These are phyloP conservation scores for Apophysomyces variabilis DNA, from an alignment of 371 early-diverging fungal species.

Conservation along the genomic window DNA sequence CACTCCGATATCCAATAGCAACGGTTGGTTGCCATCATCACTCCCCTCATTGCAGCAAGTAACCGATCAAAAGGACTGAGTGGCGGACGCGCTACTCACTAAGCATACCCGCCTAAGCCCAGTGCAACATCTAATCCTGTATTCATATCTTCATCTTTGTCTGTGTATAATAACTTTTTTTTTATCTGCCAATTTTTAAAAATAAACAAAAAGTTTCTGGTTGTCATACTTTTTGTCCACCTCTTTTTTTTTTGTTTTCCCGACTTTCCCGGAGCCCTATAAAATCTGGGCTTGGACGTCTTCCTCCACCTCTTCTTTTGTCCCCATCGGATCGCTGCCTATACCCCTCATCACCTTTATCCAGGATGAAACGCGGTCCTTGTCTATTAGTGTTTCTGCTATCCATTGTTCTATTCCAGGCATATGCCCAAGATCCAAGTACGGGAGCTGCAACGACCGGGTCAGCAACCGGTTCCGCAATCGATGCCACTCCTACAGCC, in stretches of 20 bases:
- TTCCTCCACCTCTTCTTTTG: background rate
- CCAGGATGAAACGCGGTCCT: constrained; percentile 7
- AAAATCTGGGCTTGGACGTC: constrained; percentile 6
- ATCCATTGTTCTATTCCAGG: background rate
- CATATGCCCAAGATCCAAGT: constrained; percentile 1
- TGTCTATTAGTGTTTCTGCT: background rate
- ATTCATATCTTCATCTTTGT: too few species aligned
- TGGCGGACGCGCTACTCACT: too few species aligned
- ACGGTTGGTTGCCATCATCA: too few species aligned
- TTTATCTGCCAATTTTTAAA: too few species aligned
- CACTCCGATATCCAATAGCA: too few species aligned
- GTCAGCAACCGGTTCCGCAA: background rate
- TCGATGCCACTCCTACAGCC: background rate
- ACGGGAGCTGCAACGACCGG: background rate
- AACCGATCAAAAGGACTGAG: too few species aligned
- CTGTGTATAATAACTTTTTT: too few species aligned
- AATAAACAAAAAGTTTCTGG: too few species aligned
- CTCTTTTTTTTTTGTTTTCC: constrained; percentile 3
- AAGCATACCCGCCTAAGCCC: too few species aligned
- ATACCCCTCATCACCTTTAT: background rate
- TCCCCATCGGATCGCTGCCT: constrained; percentile 5
- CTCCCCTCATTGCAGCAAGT: too few species aligned
- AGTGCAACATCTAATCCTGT: too few species aligned
- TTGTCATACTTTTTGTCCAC: too few species aligned
- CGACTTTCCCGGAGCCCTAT: constrained; percentile 2